Conservation (phyloP, 2,329 filamentous ascomycete genomes). For the Epichloe brachyelytri region DNA sequence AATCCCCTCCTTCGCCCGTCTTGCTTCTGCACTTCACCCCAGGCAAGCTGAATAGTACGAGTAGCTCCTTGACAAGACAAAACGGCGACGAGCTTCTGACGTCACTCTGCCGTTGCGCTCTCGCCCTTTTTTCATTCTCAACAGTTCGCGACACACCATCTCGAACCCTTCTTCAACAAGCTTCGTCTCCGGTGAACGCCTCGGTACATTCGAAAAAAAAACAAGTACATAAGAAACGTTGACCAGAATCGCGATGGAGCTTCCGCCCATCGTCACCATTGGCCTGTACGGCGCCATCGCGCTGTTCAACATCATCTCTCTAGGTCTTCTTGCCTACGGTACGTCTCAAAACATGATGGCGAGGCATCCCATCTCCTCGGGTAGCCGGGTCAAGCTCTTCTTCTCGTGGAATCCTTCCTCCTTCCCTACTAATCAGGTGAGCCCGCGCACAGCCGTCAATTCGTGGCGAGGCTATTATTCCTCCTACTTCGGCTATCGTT, state of each 20-base stretch:
- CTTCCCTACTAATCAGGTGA: neutral
- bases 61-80: neutral
- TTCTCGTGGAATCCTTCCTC: neutral
- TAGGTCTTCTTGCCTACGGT: constrained; percentile 7
- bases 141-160: neutral
- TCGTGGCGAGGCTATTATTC: neutral
- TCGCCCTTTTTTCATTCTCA: neutral
- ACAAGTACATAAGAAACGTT: too few species aligned
- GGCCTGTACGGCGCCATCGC: constrained; percentile 6
- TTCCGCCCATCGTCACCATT: constrained; percentile 2
- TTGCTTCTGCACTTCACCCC: too few species aligned
- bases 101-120: neutral
- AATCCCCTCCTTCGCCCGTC: neutral
- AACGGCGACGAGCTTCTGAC: neutral
- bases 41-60: neutral
- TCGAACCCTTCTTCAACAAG: neutral
- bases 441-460: constrained; percentile 6
- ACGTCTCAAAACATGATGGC: neutral
- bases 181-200: too few species aligned
- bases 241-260: constrained; percentile 3
- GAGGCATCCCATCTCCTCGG: neutral
- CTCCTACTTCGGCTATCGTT: constrained; percentile 7
- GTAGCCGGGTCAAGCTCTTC: neutral
- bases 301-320: constrained; percentile 4
- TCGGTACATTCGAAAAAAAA: too few species aligned